Conservation (phyloP, 2,329 filamentous ascomycete genomes). For the Blastomyces silverae region DNA sequence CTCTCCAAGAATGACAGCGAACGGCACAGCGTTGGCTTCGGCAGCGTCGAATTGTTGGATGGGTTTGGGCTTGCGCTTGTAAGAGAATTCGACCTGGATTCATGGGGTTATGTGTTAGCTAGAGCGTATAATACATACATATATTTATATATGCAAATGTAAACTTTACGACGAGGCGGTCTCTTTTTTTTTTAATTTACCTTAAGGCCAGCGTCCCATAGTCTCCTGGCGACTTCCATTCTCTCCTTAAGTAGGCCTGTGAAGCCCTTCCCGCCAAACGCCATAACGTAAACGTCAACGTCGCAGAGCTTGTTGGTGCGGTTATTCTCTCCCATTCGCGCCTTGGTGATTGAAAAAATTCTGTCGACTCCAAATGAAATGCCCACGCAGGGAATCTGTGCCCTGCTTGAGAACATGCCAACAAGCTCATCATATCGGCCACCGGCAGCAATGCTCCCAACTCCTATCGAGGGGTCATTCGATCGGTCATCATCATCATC, state of each 20-base stretch:
- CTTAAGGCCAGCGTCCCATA: slow-evolving; percentile 88
- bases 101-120: slow-evolving; percentile 23
- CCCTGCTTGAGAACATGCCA: slow-evolving; percentile 84
- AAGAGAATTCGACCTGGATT: slow-evolving; percentile 67
- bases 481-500: slow-evolving; percentile 64
- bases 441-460: slow-evolving; percentile 82
- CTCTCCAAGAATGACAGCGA: slow-evolving; percentile 83
- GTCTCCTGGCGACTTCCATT: slow-evolving; percentile 65
- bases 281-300: slow-evolving; percentile 91
- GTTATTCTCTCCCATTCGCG: slow-evolving; percentile 56
- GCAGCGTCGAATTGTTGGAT: slow-evolving; percentile 87
- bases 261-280: slow-evolving; percentile 81
- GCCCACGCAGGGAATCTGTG: slow-evolving; percentile 79
- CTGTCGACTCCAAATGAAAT: slow-evolving; percentile 93
- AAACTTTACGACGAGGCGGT: neutral
- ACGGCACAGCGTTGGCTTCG: slow-evolving; percentile 69
- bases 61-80: slow-evolving; percentile 86
- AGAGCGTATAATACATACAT: neutral
- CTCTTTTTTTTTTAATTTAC: slow-evolving; percentile 33
- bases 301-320: slow-evolving; percentile 58
- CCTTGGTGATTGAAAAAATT: slow-evolving; percentile 88
- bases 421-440: slow-evolving; percentile 90
- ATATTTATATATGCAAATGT: neutral
- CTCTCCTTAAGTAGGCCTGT: slow-evolving; percentile 74
- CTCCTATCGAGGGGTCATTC: slow-evolving; percentile 70